Evolutionary conservation across 257 asterid species (phyloP).

Genomic region (Nicotiana obtusifolia): DNA sequence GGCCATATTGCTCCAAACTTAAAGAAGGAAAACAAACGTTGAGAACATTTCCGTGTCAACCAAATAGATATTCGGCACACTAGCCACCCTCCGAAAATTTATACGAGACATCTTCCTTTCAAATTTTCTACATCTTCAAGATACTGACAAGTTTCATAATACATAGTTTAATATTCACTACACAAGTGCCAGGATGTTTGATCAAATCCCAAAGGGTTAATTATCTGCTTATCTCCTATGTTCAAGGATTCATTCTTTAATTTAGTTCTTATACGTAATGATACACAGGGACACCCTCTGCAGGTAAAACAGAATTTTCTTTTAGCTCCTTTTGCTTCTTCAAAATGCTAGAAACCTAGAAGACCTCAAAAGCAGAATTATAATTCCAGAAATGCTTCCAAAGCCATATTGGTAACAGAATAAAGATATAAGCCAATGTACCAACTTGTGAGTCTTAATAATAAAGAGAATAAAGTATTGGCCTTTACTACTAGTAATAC

Average conservation of each 20-base stretch:
- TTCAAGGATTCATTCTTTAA: not conserved
- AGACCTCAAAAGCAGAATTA: not conserved
- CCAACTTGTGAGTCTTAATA: not conserved
- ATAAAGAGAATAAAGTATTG: not conserved
- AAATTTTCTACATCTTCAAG: not conserved
- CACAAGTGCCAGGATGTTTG: not conserved
- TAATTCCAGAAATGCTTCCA: not conserved
- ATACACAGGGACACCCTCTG: not conserved
- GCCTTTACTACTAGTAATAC: not conserved
- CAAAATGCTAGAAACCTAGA: too few species aligned
- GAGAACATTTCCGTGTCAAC: not conserved
- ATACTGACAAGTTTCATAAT: not conserved
- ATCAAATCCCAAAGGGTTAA: too few species aligned
- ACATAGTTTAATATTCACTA: not conserved
- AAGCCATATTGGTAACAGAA: not conserved
- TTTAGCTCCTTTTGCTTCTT: not conserved
- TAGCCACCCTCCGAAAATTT: not conserved
- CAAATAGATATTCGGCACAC: not conserved
- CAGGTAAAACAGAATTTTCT: not conserved
- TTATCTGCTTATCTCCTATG: not conserved
- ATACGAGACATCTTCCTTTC: not conserved
- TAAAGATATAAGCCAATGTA: not conserved
- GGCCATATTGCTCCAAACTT: too few species aligned
- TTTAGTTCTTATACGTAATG: not conserved
- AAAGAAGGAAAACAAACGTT: too few species aligned